Conservation (phyloP, 148 eudicot species). For the Chenopodium suecicum region DNA sequence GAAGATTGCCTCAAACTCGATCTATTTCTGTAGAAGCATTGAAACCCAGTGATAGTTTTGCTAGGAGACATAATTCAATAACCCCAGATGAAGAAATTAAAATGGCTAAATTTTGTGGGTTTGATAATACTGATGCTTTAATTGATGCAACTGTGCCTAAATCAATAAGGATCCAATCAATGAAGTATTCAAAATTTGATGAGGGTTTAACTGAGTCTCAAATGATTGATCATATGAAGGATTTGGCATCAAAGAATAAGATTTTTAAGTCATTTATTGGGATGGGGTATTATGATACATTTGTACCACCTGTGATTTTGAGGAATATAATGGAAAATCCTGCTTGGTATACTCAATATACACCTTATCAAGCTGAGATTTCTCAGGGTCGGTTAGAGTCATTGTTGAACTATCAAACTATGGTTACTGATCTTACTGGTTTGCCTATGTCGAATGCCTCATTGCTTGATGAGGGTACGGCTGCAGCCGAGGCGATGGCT, state of each 20-base stretch:
- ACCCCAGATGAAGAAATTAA: conserved; percentile 68
- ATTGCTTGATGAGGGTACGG: conserved; percentile 88
- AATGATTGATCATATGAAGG: conserved; percentile 81
- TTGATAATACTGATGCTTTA: conserved; percentile 50
- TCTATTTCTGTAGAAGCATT: conserved; percentile 72
- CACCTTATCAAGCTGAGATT: conserved; percentile 97
- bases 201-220: conserved; percentile 83
- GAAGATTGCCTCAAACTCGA: conserved; percentile 39
- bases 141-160: conserved; percentile 92
- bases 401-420: conserved; percentile 72
- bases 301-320: conserved; percentile 84
- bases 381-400: conserved; percentile 92
- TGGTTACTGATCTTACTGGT: conserved; percentile 87
- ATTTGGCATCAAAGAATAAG: conserved; percentile 75
- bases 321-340: conserved; percentile 95
- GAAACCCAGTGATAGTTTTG: conserved; percentile 77
- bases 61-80: conserved; percentile 88
- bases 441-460: conserved; percentile 95
- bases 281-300: conserved; percentile 90
- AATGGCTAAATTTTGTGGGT: conserved; percentile 78
- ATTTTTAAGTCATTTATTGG: conserved; percentile 83
- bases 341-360: conserved; percentile 94
- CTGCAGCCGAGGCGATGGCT: conserved; percentile 98
- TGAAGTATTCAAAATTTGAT: conserved; percentile 68
- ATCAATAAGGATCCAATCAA: conserved; percentile 55